A percentile compares a stretch with the other conserved stretches of the same genome.
Conservation (phyloP, 352 stramenopile species). For the Poterioochromonas sp. region DNA sequence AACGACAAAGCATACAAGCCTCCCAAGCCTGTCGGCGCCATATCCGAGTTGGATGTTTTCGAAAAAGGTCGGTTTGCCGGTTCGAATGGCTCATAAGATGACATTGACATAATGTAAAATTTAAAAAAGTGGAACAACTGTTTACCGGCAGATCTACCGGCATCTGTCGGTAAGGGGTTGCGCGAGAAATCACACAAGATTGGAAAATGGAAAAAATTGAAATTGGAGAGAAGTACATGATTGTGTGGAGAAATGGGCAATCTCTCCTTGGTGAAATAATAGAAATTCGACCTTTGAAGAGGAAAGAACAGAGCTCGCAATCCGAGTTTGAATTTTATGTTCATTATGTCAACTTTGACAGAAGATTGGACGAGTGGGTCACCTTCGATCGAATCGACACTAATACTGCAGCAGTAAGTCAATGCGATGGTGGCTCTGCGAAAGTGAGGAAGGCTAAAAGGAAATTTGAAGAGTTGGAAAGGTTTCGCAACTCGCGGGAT, state of each 20-base stretch:
- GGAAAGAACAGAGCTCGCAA: not conserved
- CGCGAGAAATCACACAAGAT: no score
- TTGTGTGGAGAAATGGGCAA: conserved; percentile 29
- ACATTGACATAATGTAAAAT: no score
- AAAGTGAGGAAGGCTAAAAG: conserved; percentile 20
- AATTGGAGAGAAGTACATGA: conserved; percentile 16
- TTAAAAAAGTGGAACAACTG: no score
- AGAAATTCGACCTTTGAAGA: not conserved
- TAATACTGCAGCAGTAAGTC: conserved; percentile 17
- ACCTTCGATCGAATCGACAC: conserved; percentile 53
- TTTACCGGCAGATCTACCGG: no score
- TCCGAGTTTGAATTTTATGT: conserved; percentile 60
- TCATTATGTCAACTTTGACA: conserved; percentile 70
- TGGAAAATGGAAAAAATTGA: conserved; percentile 5
- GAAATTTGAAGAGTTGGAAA: conserved; percentile 2
- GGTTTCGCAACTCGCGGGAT: conserved; percentile 30
- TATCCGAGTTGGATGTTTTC: no score
- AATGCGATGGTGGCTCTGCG: not conserved
- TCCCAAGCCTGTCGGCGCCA: no score
- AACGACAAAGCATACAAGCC: no score
- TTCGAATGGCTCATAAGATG: no score
- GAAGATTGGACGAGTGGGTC: conserved; percentile 67
- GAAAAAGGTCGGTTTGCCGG: no score
- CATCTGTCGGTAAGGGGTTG: no score
- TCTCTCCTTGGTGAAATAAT: conserved; percentile 1